Percentiles rank a stretch among this genome's conserved stretches.
These are phyloP conservation scores for Trifolium repens DNA, from an alignment of 306 rosid species.

Conservation along the genomic window DNA sequence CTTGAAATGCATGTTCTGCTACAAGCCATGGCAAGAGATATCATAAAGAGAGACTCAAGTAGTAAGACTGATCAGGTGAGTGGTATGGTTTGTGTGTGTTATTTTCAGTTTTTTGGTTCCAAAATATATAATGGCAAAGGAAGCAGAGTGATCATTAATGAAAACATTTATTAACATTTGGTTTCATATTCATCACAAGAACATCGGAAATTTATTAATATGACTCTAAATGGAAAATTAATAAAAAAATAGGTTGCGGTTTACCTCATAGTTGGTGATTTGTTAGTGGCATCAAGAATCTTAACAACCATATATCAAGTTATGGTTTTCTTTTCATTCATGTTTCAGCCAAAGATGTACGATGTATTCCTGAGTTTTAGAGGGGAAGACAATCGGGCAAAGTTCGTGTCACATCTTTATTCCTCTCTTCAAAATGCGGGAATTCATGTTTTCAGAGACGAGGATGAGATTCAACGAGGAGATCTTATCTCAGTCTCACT, in stretches of 20 bases:
- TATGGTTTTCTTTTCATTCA: neutral
- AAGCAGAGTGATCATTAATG: neutral
- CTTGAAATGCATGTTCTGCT: slow-evolving; percentile 40
- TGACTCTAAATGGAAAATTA: neutral
- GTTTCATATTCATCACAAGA: neutral
- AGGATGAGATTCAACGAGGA: neutral
- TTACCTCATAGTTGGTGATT: neutral
- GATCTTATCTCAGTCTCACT: neutral
- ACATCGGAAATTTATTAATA: neutral
- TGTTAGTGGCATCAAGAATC: neutral
- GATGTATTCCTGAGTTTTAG: slow-evolving; percentile 11
- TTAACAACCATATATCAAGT: neutral
- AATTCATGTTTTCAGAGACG: neutral
- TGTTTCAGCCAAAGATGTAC: slow-evolving; percentile 16
- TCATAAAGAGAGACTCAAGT: neutral
- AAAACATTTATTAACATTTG: too few species aligned
- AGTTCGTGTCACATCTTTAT: neutral
- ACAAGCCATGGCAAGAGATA: slow-evolving; percentile 41
- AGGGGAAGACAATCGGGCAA: neutral
- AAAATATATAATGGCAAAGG: neutral
- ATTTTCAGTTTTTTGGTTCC: neutral
- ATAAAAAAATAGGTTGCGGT: neutral
- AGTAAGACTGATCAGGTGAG: neutral
- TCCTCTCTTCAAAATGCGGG: neutral
- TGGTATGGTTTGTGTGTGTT: neutral